Conservation (phyloP, 768 basidiomycete genomes). For the Mycena rebaudengoi region DNA sequence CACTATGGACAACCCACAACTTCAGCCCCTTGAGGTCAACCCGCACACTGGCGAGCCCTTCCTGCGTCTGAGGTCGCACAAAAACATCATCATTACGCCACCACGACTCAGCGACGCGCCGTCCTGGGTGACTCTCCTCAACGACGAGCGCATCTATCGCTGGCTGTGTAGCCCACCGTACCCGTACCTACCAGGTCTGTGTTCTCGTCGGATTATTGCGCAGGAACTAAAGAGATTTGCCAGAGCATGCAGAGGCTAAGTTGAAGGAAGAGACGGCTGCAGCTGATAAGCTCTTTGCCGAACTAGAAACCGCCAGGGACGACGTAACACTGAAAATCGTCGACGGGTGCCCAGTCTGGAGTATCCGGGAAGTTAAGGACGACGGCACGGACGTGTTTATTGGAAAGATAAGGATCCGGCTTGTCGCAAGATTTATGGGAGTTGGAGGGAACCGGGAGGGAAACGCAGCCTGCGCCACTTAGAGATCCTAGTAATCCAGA, state of each 20-base stretch:
- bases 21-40: conserved; percentile 43
- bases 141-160: conserved; percentile 56
- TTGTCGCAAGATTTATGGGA: conserved; percentile 38
- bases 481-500: conserved; percentile 54
- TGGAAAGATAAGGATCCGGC: conserved; percentile 52
- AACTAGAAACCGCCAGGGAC: conserved; percentile 22
- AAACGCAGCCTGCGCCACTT: conserved; percentile 47
- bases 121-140: conserved; percentile 48
- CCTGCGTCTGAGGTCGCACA: conserved; percentile 57
- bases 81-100: conserved; percentile 67
- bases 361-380: conserved; percentile 61
- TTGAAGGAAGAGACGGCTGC: conserved; percentile 33
- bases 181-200: conserved; percentile 57
- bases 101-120: conserved; percentile 57
- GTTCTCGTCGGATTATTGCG: neutral
- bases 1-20: conserved; percentile 18
- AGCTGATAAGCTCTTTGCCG: conserved; percentile 39
- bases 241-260: conserved; percentile 47
- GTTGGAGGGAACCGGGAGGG: conserved; percentile 37
- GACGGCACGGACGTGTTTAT: conserved; percentile 66
- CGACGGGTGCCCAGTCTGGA: conserved; percentile 56
- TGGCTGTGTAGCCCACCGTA: conserved; percentile 59
- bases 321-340: conserved; percentile 42
- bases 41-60: conserved; percentile 51
- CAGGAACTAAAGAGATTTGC: neutral